Conservation (phyloP, 176 grass and related monocot species). For the Oryza glaberrima region DNA sequence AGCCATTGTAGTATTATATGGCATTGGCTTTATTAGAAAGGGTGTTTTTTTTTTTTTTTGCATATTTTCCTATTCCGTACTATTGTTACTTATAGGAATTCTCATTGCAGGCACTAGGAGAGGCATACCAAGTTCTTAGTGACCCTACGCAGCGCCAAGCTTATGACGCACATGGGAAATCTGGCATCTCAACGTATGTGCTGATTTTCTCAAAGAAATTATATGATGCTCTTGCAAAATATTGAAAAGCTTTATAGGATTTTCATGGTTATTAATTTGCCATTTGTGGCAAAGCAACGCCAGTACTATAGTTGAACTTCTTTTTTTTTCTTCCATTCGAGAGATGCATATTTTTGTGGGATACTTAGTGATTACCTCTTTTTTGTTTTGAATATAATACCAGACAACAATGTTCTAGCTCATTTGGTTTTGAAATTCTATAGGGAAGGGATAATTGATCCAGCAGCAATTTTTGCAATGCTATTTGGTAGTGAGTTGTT, state of each 20-base stretch:
- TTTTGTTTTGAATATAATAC: not conserved
- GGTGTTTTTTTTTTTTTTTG: not conserved
- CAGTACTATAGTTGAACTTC: not conserved
- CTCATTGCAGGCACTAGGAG: conserved; percentile 77
- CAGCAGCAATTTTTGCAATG: conserved; percentile 97
- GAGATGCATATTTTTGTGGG: conserved; percentile 5
- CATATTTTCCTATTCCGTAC: conserved; percentile 29
- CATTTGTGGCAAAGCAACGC: conserved; percentile 8
- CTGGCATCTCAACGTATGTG: conserved; percentile 94
- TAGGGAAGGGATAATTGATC: conserved; percentile 96
- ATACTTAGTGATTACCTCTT: not conserved
- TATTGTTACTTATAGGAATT: conserved; percentile 20
- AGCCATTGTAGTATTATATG: not conserved
- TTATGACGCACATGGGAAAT: conserved; percentile 87
- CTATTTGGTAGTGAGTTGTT: conserved; percentile 97
- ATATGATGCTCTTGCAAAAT: not conserved
- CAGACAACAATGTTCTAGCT: conserved; percentile 14
- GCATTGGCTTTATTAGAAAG: not conserved
- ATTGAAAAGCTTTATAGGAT: conserved; percentile 5
- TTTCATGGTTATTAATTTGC: not conserved
- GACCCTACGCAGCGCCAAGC: conserved; percentile 73
- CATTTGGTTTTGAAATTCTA: conserved; percentile 38
- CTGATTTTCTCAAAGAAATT: conserved; percentile 22
- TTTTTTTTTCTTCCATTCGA: not conserved
- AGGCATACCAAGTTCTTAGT: conserved; percentile 98